phyloP scores from a whole-genome alignment of 2,329 filamentous ascomycete species.

The Neonectria faginata region DNA sequence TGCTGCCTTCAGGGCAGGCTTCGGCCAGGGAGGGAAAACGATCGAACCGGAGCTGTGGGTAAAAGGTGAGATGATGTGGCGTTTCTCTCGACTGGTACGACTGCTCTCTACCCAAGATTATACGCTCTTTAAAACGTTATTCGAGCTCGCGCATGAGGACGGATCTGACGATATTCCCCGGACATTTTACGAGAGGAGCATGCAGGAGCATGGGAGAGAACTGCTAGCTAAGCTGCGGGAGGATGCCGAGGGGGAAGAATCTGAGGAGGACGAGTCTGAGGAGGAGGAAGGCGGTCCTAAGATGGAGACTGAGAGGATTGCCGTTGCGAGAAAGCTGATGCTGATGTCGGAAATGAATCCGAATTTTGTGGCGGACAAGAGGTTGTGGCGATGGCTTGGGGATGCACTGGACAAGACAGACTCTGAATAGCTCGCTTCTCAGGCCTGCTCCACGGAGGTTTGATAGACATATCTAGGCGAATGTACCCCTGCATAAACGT shows the following conservation, averaged over 20 bases:
- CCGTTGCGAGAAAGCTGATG: slow-evolving; percentile 22
- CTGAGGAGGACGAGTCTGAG: background rate
- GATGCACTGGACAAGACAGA: background rate
- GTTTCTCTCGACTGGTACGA: slow-evolving; percentile 37
- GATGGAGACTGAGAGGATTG: background rate
- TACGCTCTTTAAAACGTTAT: slow-evolving; percentile 32
- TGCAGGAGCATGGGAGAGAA: slow-evolving; percentile 14
- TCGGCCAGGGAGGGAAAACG: slow-evolving; percentile 17
- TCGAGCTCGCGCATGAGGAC: slow-evolving; percentile 28
- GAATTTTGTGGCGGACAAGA: slow-evolving; percentile 12
- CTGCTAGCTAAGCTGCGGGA: slow-evolving; percentile 25
- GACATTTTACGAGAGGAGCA: slow-evolving; percentile 28
- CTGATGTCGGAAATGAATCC: slow-evolving; percentile 17
- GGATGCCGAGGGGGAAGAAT: slow-evolving; percentile 30
- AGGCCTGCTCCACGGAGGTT: no score
- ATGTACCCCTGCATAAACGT: no score
- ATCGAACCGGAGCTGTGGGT: slow-evolving; percentile 21
- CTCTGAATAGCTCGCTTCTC: no score
- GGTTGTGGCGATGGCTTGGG: slow-evolving; percentile 16
- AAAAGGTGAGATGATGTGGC: slow-evolving; percentile 32
- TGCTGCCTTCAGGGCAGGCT: slow-evolving; percentile 28
- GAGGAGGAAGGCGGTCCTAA: background rate
- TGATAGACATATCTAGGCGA: no score
- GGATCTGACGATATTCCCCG: slow-evolving; percentile 19
- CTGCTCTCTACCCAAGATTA: slow-evolving; percentile 38